A percentile compares a stretch with the other conserved stretches of the same genome.
phyloP scores from a whole-genome alignment of 2,329 filamentous ascomycete genomes.

The Onygena corvina region DNA sequence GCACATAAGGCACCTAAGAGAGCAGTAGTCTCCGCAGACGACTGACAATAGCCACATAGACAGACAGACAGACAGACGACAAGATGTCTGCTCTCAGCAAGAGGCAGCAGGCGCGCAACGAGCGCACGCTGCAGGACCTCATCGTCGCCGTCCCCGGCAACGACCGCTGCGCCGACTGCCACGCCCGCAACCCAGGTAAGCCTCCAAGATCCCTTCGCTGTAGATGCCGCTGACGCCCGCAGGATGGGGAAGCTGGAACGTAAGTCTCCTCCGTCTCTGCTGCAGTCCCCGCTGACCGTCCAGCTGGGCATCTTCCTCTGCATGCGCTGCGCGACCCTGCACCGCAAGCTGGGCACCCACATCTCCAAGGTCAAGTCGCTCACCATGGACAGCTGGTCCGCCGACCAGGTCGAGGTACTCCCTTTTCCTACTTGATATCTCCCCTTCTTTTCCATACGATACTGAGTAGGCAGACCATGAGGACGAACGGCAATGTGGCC shows the following conservation, averaged over 20 bases:
- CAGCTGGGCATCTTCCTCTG: slow-evolving; percentile 92
- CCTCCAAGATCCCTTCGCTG: slow-evolving; percentile 12
- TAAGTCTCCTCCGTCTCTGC: slow-evolving; percentile 39
- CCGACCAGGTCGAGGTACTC: slow-evolving; percentile 85
- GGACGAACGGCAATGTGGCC: slow-evolving; percentile 69
- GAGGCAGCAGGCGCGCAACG: slow-evolving; percentile 95
- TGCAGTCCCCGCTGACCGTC: not conserved
- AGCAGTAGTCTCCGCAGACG: too few relatives aligned
- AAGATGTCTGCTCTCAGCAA: slow-evolving; percentile 63
- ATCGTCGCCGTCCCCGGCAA: slow-evolving; percentile 77
- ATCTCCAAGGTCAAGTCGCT: slow-evolving; percentile 97
- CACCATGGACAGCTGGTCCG: slow-evolving; percentile 96
- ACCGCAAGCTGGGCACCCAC: slow-evolving; percentile 93
- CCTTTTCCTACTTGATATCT: slow-evolving; percentile 1
- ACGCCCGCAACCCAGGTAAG: slow-evolving; percentile 79
- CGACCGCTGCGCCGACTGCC: slow-evolving; percentile 86
- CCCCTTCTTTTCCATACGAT: slow-evolving; percentile 12
- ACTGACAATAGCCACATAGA: not conserved
- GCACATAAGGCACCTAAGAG: too few relatives aligned
- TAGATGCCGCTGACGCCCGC: not conserved
- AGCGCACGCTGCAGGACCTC: slow-evolving; percentile 79
- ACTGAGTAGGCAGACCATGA: slow-evolving; percentile 61
- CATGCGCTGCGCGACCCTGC: slow-evolving; percentile 90
- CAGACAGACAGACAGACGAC: not conserved
- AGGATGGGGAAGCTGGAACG: slow-evolving; percentile 97